Conservation (phyloP, 768 basidiomycete genomes). For the Agrocybe praecox region DNA sequence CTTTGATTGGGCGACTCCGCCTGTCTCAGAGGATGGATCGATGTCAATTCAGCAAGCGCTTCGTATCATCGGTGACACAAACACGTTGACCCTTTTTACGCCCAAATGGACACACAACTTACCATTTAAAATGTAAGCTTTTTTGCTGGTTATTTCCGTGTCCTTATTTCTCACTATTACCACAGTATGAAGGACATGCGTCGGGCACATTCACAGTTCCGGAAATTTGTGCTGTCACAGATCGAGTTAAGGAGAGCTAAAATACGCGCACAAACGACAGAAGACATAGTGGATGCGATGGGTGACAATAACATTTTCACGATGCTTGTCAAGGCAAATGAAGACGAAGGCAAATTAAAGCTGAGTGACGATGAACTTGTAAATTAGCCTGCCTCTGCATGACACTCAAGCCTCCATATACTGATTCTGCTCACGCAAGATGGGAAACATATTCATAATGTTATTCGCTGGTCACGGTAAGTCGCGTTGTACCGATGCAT, state of each 20-base stretch:
- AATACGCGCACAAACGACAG: not conserved
- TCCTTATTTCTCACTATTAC: not conserved
- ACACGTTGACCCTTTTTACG: conserved; percentile 23
- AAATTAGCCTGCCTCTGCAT: no score
- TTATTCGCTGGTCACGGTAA: conserved; percentile 64
- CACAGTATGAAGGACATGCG: conserved; percentile 15
- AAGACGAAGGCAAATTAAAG: conserved; percentile 39
- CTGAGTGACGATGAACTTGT: conserved; percentile 45
- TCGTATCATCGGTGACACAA: conserved; percentile 31
- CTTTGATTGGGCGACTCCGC: conserved; percentile 42
- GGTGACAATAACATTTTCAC: conserved; percentile 38
- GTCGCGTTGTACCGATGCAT: no score
- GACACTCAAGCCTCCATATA: no score
- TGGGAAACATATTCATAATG: conserved; percentile 54
- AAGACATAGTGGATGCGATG: not conserved
- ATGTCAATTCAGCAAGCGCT: conserved; percentile 32
- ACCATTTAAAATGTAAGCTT: conserved; percentile 35
- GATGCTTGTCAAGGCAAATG: conserved; percentile 46
- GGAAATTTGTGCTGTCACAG: conserved; percentile 40
- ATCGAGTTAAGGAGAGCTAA: conserved; percentile 33
- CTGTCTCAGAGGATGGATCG: conserved; percentile 33
- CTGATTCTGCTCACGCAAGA: no score
- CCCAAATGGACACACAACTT: conserved; percentile 42
- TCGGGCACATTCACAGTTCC: conserved; percentile 32
- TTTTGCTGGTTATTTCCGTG: not conserved